phyloP scores from a whole-genome alignment of 2,329 filamentous ascomycete species.

The Colletotrichum eremochloae region DNA sequence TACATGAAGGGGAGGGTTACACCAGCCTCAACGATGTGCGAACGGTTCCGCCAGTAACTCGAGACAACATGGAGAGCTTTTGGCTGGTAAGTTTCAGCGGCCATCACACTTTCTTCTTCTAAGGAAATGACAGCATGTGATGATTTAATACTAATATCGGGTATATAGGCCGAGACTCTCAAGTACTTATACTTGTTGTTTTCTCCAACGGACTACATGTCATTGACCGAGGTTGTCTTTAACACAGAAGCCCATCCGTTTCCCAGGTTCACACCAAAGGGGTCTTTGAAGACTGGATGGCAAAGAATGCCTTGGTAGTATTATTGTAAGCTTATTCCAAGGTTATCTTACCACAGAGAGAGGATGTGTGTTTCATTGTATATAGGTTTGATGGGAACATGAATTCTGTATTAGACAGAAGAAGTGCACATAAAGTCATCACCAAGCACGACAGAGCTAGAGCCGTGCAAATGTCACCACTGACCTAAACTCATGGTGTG shows the following conservation, averaged over 20 bases:
- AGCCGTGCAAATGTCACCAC: background rate
- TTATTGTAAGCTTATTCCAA: background rate
- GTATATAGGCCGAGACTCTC: constrained; percentile 81
- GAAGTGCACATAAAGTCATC: background rate
- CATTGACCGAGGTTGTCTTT: constrained; percentile 87
- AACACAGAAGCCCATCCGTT: constrained; percentile 96
- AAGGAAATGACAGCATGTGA: background rate
- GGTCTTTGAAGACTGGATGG: constrained; percentile 86
- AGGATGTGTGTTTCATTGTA: background rate
- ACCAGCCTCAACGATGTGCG: constrained; percentile 74
- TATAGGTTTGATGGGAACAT: too few species aligned
- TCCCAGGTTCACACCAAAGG: constrained; percentile 85
- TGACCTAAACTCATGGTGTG: too few species aligned
- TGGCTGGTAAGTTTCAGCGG: constrained; percentile 64
- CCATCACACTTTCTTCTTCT: background rate
- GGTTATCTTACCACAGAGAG: background rate
- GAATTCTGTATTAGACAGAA: background rate
- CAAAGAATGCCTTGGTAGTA: constrained; percentile 71
- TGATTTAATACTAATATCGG: background rate
- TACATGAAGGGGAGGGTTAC: constrained; percentile 67
- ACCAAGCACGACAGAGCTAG: background rate
- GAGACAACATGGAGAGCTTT: constrained; percentile 83
- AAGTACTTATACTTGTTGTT: constrained; percentile 99
- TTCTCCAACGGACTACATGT: constrained; percentile 77
- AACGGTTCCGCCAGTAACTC: constrained; percentile 62